A percentile compares a stretch with the other conserved stretches of the same genome.
phyloP scores from a whole-genome alignment of 2,329 filamentous ascomycete genomes.

The Penicillium sp. region DNA sequence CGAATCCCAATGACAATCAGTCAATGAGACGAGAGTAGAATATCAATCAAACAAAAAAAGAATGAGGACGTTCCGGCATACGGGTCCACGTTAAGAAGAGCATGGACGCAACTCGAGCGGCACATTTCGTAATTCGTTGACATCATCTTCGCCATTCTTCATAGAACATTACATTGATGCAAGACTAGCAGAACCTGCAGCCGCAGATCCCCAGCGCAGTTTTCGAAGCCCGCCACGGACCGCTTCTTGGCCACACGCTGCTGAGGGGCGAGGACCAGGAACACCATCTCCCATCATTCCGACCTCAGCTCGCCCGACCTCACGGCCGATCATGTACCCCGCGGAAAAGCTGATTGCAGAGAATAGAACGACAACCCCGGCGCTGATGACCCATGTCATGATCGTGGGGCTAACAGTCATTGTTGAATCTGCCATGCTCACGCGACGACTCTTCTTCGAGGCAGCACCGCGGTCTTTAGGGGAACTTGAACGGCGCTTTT shows the following conservation, averaged over 20 bases:
- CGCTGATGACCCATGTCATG: conserved; percentile 65
- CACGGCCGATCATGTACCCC: conserved; percentile 62
- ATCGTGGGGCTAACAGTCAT: conserved; percentile 56
- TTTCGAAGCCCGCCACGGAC: conserved; percentile 46
- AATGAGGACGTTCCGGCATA: not conserved
- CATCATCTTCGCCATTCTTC: conserved; percentile 10
- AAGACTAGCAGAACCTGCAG: conserved; percentile 39
- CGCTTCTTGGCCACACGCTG: conserved; percentile 47
- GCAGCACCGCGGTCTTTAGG: conserved; percentile 41
- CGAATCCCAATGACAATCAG: not conserved
- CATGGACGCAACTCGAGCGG: not conserved
- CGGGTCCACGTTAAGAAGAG: not conserved
- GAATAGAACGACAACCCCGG: conserved; percentile 63
- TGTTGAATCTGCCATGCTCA: conserved; percentile 31
- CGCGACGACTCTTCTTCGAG: conserved; percentile 38
- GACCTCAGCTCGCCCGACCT: conserved; percentile 56
- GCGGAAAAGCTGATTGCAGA: conserved; percentile 65
- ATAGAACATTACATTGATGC: conserved; percentile 25
- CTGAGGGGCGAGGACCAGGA: conserved; percentile 34
- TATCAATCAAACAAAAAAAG: not conserved
- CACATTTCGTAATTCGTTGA: conserved; percentile 8
- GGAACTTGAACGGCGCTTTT: conserved; percentile 36
- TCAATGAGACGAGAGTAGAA: not conserved
- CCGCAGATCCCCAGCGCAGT: conserved; percentile 45
- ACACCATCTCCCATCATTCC: conserved; percentile 31